Percentiles rank a stretch among this genome's conserved stretches.
phyloP scores from a whole-genome alignment of 768 basidiomycete genomes.

The Sistotremastrum niveocremeum region DNA sequence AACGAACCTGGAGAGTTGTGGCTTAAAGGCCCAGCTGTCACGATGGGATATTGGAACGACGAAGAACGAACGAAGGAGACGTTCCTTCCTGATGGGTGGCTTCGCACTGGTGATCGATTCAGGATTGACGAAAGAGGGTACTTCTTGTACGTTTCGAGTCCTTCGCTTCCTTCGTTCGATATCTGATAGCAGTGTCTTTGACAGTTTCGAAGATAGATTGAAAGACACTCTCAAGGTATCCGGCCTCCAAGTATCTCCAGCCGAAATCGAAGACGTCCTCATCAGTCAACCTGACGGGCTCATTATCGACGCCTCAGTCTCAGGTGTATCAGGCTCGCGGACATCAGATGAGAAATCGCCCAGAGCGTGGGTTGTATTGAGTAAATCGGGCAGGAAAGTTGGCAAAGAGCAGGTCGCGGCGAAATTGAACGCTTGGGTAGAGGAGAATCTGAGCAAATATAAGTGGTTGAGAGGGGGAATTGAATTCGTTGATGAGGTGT shows the following conservation, averaged over 20 bases:
- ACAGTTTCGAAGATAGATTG: conserved; percentile 60
- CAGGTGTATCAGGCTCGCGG: conserved; percentile 59
- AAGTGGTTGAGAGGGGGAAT: conserved; percentile 71
- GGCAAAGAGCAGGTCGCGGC: conserved; percentile 28
- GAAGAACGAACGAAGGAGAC: conserved; percentile 50
- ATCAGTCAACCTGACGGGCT: conserved; percentile 47
- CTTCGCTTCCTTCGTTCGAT: too few relatives aligned
- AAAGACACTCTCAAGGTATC: conserved; percentile 80
- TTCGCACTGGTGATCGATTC: conserved; percentile 63
- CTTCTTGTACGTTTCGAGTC: conserved; percentile 40
- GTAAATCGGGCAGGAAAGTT: conserved; percentile 33
- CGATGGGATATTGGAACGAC: conserved; percentile 63
- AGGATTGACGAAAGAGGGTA: conserved; percentile 43
- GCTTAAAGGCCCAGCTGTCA: conserved; percentile 40
- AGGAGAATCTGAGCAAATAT: conserved; percentile 51
- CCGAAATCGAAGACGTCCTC: conserved; percentile 60
- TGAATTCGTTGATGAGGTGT: conserved; percentile 46
- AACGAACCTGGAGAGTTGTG: conserved; percentile 58
- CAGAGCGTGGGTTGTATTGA: conserved; percentile 67
- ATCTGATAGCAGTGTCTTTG: background rate
- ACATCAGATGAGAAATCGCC: conserved; percentile 63
- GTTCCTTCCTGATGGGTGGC: conserved; percentile 57
- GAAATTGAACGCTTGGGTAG: conserved; percentile 47
- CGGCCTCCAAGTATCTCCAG: conserved; percentile 67
- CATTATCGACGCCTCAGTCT: conserved; percentile 54